Conservation (phyloP, 1,284 basidiomycete species). For the Athelia sp. region DNA sequence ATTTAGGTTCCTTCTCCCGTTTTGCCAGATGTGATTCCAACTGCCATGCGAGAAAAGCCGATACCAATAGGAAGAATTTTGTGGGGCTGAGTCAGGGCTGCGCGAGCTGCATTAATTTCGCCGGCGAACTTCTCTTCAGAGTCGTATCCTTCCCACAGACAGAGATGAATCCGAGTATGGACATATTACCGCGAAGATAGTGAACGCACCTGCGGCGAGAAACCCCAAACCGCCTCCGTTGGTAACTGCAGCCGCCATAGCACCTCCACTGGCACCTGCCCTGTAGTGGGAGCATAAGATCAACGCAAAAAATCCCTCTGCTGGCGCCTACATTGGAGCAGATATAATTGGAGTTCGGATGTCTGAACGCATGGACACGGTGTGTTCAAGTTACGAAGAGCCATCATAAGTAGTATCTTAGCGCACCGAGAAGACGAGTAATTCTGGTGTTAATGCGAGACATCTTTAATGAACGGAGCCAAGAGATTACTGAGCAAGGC, state of each 20-base stretch:
- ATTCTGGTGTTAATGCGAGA: constrained; percentile 25
- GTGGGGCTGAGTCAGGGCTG: constrained; percentile 26
- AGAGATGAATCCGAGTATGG: constrained; percentile 4
- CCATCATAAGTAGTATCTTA: background rate
- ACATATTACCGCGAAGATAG: background rate
- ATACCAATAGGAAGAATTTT: constrained; percentile 57
- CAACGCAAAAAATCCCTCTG: background rate
- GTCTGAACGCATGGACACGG: constrained; percentile 30
- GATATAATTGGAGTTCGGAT: constrained; percentile 55
- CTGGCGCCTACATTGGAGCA: constrained; percentile 46
- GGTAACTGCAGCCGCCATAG: constrained; percentile 57
- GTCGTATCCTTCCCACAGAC: constrained; percentile 36
- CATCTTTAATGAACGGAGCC: too few species aligned
- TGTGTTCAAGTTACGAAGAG: constrained; percentile 2
- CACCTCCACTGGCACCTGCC: constrained; percentile 61
- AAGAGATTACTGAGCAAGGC: too few species aligned
- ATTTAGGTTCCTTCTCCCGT: constrained; percentile 29
- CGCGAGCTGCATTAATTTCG: constrained; percentile 46
- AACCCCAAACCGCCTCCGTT: constrained; percentile 71
- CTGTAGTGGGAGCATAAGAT: constrained; percentile 63
- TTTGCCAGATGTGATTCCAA: too few species aligned
- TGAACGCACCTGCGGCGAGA: constrained; percentile 45
- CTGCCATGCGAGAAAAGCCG: constrained; percentile 68
- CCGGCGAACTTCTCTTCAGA: constrained; percentile 34
- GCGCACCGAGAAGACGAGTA: constrained; percentile 22